These are phyloP conservation scores for Micractinium conductrix DNA, from an alignment of 139 green algal genomes.

Conservation along the genomic window DNA sequence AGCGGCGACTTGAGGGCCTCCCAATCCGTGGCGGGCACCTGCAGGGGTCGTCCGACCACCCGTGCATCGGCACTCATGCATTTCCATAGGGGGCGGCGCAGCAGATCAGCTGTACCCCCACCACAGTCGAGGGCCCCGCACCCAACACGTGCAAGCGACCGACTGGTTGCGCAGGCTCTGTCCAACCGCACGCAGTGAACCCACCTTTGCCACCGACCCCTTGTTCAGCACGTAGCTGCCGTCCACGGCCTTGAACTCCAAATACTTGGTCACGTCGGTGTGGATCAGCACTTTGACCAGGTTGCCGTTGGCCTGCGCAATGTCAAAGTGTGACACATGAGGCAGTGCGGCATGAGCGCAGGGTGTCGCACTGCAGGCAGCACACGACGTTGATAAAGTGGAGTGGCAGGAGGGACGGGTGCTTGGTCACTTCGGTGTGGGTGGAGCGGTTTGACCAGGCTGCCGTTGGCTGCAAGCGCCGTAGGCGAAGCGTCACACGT, in stretches of 20 bases:
- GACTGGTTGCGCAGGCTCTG: too few relatives aligned
- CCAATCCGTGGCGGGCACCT: constrained; percentile 90
- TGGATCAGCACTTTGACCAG: constrained; percentile 93
- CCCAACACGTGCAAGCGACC: constrained; percentile 85
- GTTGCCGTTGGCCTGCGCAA: constrained; percentile 67
- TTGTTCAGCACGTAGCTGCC: constrained; percentile 94
- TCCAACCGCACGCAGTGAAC: background rate
- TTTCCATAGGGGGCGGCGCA: too few relatives aligned
- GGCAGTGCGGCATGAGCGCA: too few relatives aligned
- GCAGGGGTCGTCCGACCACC: too few relatives aligned
- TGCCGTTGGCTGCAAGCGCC: constrained; percentile 70
- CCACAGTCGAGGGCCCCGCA: too few relatives aligned
- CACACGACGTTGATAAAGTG: too few relatives aligned
- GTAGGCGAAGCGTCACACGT: too few relatives aligned
- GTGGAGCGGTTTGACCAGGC: constrained; percentile 88
- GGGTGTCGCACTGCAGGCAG: too few relatives aligned
- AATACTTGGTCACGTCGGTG: constrained; percentile 98
- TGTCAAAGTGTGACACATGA: background rate
- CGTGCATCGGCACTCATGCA: too few relatives aligned
- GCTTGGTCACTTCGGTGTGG: constrained; percentile 96
- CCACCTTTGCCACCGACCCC: constrained; percentile 86
- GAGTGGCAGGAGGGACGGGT: constrained; percentile 85
- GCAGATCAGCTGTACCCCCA: too few relatives aligned
- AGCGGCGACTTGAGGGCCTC: constrained; percentile 93
- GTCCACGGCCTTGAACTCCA: constrained; percentile 99